Percentiles rank a stretch among this genome's conserved stretches.
These are phyloP conservation scores for Lentinula sp. DNA, from an alignment of 768 basidiomycete species.

Conservation along the genomic window DNA sequence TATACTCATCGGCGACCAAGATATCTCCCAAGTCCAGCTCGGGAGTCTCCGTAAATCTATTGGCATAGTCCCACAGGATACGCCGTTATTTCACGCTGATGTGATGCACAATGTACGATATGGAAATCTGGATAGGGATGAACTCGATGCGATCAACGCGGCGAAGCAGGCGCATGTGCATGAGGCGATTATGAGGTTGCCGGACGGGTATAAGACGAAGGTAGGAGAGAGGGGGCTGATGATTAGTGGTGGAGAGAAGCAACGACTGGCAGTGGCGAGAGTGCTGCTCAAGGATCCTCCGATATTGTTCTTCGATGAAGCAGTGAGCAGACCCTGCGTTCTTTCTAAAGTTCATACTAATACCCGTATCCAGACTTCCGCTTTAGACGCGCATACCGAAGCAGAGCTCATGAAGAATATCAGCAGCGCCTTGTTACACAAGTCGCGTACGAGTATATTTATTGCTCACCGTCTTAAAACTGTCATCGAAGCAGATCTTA, in stretches of 20 bases:
- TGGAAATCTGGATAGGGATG: conserved; percentile 79
- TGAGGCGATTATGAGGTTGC: conserved; percentile 69
- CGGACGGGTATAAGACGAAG: conserved; percentile 82
- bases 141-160: conserved; percentile 84
- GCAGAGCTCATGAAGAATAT: conserved; percentile 94
- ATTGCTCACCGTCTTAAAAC: conserved; percentile 92
- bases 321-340: conserved; percentile 51
- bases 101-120: conserved; percentile 95
- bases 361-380: conserved; percentile 65
- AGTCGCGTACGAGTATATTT: conserved; percentile 88
- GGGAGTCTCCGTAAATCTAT: conserved; percentile 67
- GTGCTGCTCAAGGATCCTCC: conserved; percentile 91
- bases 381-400: conserved; percentile 93
- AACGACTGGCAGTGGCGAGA: conserved; percentile 89
- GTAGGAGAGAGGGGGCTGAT: conserved; percentile 97
- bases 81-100: conserved; percentile 93
- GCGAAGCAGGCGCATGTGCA: conserved; percentile 86
- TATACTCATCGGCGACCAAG: conserved; percentile 88
- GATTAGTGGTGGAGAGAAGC: conserved; percentile 99
- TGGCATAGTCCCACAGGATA: conserved; percentile 97
- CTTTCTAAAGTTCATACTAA: neutral
- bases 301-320: conserved; percentile 98
- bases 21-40: conserved; percentile 68
- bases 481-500: conserved; percentile 88
- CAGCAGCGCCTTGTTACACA: conserved; percentile 68